Percentiles rank a stretch among this genome's conserved stretches.
These are phyloP conservation scores for Sanghuangporus weigelae DNA, from an alignment of 1,284 basidiomycete species.

Conservation along the genomic window DNA sequence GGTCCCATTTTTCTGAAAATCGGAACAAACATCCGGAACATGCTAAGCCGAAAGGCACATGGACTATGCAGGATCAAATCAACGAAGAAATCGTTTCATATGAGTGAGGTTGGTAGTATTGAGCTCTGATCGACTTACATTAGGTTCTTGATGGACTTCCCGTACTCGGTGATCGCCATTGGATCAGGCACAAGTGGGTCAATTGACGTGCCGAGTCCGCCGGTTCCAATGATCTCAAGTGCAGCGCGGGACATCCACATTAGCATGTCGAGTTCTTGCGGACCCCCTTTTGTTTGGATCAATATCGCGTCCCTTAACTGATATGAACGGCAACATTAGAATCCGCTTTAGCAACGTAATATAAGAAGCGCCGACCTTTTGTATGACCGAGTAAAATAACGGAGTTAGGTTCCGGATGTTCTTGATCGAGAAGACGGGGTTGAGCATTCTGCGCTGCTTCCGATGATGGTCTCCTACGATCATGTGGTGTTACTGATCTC, in stretches of 20 bases:
- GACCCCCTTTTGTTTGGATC: slow-evolving; percentile 10
- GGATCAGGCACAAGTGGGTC: slow-evolving; percentile 16
- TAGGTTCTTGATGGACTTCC: slow-evolving; percentile 17
- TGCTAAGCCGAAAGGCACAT: slow-evolving; percentile 16
- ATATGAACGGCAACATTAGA: not conserved
- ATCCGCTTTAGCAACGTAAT: not conserved
- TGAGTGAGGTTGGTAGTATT: not conserved
- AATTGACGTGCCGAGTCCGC: slow-evolving; percentile 18
- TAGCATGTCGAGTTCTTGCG: slow-evolving; percentile 16
- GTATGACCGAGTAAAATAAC: slow-evolving; percentile 14
- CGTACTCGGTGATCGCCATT: slow-evolving; percentile 14
- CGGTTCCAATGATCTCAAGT: slow-evolving; percentile 17
- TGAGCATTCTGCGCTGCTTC: slow-evolving; percentile 19
- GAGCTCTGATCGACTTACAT: slow-evolving; percentile 6
- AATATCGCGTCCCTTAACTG: slow-evolving; percentile 16
- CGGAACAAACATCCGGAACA: slow-evolving; percentile 18
- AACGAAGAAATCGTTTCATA: not conserved
- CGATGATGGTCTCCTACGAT: slow-evolving; percentile 17
- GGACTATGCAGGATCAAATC: slow-evolving; percentile 2
- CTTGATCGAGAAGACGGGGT: slow-evolving; percentile 19
- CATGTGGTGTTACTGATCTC: not conserved
- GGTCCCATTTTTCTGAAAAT: slow-evolving; percentile 14
- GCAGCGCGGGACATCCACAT: slow-evolving; percentile 19
- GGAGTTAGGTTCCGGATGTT: slow-evolving; percentile 18
- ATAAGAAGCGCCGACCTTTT: slow-evolving; percentile 12